phyloP scores from a whole-genome alignment of 768 basidiomycete genomes.

The Brasilioporus rufonigricans region DNA sequence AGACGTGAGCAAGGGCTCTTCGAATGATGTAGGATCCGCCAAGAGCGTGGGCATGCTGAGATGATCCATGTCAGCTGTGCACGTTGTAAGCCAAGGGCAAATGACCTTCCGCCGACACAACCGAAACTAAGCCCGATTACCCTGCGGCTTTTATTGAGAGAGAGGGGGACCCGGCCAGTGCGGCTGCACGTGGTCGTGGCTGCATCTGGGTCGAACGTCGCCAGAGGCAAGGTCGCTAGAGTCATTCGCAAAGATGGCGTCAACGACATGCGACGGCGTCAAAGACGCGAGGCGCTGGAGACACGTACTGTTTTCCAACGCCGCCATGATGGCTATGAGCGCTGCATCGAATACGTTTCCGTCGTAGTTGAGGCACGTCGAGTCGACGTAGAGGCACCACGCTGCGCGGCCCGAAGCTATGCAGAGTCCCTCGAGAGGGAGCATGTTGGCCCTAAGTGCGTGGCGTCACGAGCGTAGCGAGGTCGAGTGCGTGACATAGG shows the following conservation, averaged over 20 bases:
- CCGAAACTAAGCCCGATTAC: slow-evolving; percentile 26
- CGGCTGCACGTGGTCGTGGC: slow-evolving; percentile 63
- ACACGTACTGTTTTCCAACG: slow-evolving; percentile 76
- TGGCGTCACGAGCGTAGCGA: no score
- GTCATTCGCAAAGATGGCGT: neutral
- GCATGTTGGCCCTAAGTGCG: slow-evolving; percentile 52
- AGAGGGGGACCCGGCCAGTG: slow-evolving; percentile 42
- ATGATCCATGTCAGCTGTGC: neutral
- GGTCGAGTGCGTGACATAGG: no score
- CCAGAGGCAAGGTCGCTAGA: slow-evolving; percentile 68
- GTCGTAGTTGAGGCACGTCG: slow-evolving; percentile 95
- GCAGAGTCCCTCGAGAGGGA: slow-evolving; percentile 68
- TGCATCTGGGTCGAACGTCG: slow-evolving; percentile 67
- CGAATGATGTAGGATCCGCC: slow-evolving; percentile 86
- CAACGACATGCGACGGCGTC: neutral
- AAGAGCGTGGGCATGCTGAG: slow-evolving; percentile 50
- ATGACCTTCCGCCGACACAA: slow-evolving; percentile 23
- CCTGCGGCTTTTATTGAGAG: slow-evolving; percentile 31
- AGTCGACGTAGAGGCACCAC: slow-evolving; percentile 95
- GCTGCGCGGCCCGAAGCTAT: slow-evolving; percentile 79
- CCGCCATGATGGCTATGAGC: slow-evolving; percentile 82
- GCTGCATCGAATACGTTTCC: slow-evolving; percentile 94
- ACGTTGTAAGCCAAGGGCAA: neutral
- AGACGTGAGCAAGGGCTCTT: slow-evolving; percentile 81
- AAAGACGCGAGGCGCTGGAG: neutral